phyloP scores from a whole-genome alignment of 257 asterid species.

The Ilex asprella region DNA sequence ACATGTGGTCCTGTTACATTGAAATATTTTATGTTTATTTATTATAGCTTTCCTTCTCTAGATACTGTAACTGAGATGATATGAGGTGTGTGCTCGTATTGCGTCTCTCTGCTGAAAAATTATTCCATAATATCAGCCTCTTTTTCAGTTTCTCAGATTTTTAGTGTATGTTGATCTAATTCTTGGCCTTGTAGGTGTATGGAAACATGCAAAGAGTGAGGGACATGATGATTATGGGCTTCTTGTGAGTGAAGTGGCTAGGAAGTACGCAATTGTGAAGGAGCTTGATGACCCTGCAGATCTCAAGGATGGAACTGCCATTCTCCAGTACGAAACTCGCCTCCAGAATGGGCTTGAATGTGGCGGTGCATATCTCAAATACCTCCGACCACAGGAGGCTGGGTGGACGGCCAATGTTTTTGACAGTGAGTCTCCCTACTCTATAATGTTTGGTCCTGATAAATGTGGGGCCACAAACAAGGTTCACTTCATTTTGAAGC shows the following conservation, averaged over 20 bases:
- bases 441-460: slow-evolving; percentile 98
- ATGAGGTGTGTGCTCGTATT: background rate
- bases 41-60: background rate
- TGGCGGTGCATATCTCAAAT: slow-evolving; percentile 94
- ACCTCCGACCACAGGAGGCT: slow-evolving; percentile 89
- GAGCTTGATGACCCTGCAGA: slow-evolving; percentile 53
- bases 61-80: background rate
- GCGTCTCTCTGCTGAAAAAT: background rate
- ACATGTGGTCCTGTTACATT: background rate
- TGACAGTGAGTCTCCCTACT: slow-evolving; percentile 82
- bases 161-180: background rate
- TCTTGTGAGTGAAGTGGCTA: slow-evolving; percentile 79
- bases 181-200: slow-evolving; percentile 45
- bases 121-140: background rate
- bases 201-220: slow-evolving; percentile 90
- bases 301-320: slow-evolving; percentile 65
- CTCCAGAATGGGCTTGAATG: slow-evolving; percentile 93
- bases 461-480: slow-evolving; percentile 93
- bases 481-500: slow-evolving; percentile 94
- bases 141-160: background rate
- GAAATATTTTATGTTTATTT: background rate
- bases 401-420: slow-evolving; percentile 87
- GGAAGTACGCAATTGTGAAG: slow-evolving; percentile 89
- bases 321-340: slow-evolving; percentile 87
- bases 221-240: slow-evolving; percentile 96